Conservation (phyloP, 345 rosid species). For the Cochlearia excelsa region DNA sequence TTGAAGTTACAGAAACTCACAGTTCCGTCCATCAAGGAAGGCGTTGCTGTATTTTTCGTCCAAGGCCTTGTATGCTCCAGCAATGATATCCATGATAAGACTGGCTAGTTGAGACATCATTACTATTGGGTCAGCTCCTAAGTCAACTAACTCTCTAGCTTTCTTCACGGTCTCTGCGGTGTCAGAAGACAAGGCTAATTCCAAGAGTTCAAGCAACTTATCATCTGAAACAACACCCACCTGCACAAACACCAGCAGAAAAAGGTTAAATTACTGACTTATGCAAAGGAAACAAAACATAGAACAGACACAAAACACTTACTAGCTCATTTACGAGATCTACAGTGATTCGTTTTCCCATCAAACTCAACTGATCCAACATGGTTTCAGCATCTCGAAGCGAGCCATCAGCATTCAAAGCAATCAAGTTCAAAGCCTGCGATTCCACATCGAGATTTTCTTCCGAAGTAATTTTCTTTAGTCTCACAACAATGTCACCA, state of each 20-base stretch:
- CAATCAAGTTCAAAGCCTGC: slow-evolving; percentile 79
- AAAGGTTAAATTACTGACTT: background rate
- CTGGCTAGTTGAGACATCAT: slow-evolving; percentile 92
- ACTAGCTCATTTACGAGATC: slow-evolving; percentile 90
- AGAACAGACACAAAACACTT: slow-evolving; percentile 39
- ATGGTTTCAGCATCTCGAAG: slow-evolving; percentile 94
- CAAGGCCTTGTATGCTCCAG: slow-evolving; percentile 65
- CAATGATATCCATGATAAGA: slow-evolving; percentile 89
- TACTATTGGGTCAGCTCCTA: slow-evolving; percentile 77
- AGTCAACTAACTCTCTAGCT: slow-evolving; percentile 79
- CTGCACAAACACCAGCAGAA: slow-evolving; percentile 40
- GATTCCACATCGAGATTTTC: slow-evolving; percentile 80
- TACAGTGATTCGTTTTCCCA: slow-evolving; percentile 77
- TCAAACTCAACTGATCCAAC: slow-evolving; percentile 88
- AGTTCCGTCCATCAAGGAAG: slow-evolving; percentile 55
- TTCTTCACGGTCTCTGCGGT: slow-evolving; percentile 87
- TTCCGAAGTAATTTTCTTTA: slow-evolving; percentile 56
- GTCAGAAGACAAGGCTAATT: slow-evolving; percentile 87
- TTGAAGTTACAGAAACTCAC: slow-evolving; percentile 48
- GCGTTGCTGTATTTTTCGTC: slow-evolving; percentile 46
- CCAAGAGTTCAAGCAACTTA: slow-evolving; percentile 80
- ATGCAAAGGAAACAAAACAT: slow-evolving; percentile 23
- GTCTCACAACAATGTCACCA: slow-evolving; percentile 54
- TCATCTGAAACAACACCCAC: slow-evolving; percentile 94
- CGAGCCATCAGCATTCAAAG: slow-evolving; percentile 89